These are phyloP conservation scores for Klebsormidium nitens DNA, from an alignment of 139 green algal species.

Conservation along the genomic window DNA sequence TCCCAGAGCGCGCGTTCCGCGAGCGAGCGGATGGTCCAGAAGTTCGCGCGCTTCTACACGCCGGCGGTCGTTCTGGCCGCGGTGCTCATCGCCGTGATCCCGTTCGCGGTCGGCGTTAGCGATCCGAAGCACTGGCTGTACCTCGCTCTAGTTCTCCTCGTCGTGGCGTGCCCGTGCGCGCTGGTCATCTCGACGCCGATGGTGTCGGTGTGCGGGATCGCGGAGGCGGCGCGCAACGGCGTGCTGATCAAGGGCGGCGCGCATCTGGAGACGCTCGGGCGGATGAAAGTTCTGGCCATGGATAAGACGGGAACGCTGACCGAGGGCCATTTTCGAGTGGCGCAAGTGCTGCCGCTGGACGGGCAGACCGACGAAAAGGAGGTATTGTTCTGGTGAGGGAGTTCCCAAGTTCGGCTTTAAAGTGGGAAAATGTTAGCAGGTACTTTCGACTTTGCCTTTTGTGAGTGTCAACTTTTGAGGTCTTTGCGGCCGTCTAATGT, in stretches of 20 bases:
- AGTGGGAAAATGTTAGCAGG: constrained; percentile 7
- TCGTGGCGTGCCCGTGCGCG: constrained; percentile 76
- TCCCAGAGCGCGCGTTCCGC: constrained; percentile 47
- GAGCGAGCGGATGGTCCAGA: constrained; percentile 51
- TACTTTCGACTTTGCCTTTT: no score
- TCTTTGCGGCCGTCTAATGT: no score
- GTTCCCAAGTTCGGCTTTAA: not conserved
- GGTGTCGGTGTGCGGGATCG: constrained; percentile 51
- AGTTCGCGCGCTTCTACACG: constrained; percentile 68
- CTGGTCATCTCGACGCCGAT: constrained; percentile 79
- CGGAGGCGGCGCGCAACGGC: constrained; percentile 47
- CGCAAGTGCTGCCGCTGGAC: constrained; percentile 4
- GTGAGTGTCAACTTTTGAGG: no score
- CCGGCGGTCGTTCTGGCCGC: constrained; percentile 59
- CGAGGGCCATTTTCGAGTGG: constrained; percentile 51
- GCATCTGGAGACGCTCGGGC: constrained; percentile 62
- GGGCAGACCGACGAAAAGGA: not conserved
- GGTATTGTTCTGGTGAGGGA: constrained; percentile 20
- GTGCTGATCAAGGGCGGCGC: constrained; percentile 71
- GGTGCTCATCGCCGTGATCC: constrained; percentile 49
- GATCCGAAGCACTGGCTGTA: constrained; percentile 53
- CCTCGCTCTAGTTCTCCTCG: constrained; percentile 66
- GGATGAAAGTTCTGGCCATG: constrained; percentile 50
- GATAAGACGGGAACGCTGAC: constrained; percentile 85
- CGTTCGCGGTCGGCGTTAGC: constrained; percentile 20